Evolutionary conservation across 1,284 basidiomycete species (phyloP).

Genomic region (Vanrija sp.): DNA sequence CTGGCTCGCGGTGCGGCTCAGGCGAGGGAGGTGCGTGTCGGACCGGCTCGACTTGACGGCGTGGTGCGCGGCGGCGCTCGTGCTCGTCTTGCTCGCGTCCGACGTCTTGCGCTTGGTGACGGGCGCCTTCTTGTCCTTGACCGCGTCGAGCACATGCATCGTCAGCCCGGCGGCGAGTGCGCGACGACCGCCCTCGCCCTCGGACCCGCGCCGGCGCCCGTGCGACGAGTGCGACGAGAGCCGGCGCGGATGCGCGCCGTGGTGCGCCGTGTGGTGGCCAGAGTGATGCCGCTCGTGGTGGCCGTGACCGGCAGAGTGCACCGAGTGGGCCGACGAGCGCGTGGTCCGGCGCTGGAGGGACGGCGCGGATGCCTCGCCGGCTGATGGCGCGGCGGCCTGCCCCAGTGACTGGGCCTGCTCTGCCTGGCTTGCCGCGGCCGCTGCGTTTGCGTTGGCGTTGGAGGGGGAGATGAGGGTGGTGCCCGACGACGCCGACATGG

Average conservation of each 20-base stretch:
- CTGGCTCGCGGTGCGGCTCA: slow-evolving; percentile 6
- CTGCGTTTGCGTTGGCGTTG: slow-evolving; percentile 6
- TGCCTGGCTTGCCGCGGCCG: background rate
- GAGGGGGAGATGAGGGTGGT: slow-evolving; percentile 41
- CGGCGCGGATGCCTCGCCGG: slow-evolving; percentile 2
- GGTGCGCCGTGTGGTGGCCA: slow-evolving; percentile 7
- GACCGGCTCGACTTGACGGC: slow-evolving; percentile 4
- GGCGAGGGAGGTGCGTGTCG: slow-evolving; percentile 4
- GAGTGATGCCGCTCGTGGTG: slow-evolving; percentile 3
- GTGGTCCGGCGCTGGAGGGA: background rate
- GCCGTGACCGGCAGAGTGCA: slow-evolving; percentile 2
- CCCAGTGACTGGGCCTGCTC: no score
- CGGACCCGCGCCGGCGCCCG: slow-evolving; percentile 22
- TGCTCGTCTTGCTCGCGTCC: slow-evolving; percentile 24
- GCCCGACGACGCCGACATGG: slow-evolving; percentile 37
- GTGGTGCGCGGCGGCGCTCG: slow-evolving; percentile 1
- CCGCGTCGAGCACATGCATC: slow-evolving; percentile 35
- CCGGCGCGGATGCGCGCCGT: slow-evolving; percentile 8
- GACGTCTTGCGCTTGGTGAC: slow-evolving; percentile 22
- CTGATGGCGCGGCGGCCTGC: slow-evolving; percentile 6
- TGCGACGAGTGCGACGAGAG: slow-evolving; percentile 8
- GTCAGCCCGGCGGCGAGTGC: slow-evolving; percentile 37
- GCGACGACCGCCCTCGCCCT: slow-evolving; percentile 35
- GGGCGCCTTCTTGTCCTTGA: slow-evolving; percentile 1
- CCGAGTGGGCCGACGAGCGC: no score